Conservation (phyloP, 345 rosid species). For the Conringia planisiliqua region DNA sequence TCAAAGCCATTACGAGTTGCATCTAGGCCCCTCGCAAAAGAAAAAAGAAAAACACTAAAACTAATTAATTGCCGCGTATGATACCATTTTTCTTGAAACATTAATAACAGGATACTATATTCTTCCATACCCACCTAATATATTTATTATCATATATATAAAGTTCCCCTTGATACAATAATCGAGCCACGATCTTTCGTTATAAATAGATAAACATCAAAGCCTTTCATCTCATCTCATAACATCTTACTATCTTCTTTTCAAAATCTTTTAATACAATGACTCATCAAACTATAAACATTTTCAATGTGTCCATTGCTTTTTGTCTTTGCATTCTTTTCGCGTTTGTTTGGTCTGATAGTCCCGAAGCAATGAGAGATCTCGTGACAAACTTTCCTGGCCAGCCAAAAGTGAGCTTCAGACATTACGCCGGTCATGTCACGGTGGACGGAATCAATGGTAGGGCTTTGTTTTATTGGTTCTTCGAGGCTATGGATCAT, state of each 20-base stretch:
- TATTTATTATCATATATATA: background rate
- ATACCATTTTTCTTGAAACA: background rate
- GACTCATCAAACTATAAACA: background rate
- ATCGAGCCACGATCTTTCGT: background rate
- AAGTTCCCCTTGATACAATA: background rate
- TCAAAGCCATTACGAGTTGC: too few species aligned
- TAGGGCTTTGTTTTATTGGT: constrained; percentile 84
- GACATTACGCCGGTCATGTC: constrained; percentile 69
- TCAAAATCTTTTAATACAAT: background rate
- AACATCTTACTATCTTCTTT: background rate
- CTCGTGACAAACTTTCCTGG: constrained; percentile 62
- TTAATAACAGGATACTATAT: background rate
- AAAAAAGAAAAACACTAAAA: background rate
- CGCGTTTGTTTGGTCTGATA: background rate
- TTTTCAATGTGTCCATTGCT: background rate
- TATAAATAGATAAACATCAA: constrained; percentile 5
- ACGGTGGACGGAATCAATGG: constrained; percentile 52
- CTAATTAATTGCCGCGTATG: background rate
- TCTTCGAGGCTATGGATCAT: constrained; percentile 55
- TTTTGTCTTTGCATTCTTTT: background rate
- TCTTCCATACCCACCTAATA: background rate
- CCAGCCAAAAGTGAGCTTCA: constrained; percentile 55
- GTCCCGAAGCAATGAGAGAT: constrained; percentile 31
- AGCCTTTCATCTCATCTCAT: background rate
- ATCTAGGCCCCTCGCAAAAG: background rate